Conservation (phyloP, 1,139 yeast genomes). For the Candida labiduridarum region DNA sequence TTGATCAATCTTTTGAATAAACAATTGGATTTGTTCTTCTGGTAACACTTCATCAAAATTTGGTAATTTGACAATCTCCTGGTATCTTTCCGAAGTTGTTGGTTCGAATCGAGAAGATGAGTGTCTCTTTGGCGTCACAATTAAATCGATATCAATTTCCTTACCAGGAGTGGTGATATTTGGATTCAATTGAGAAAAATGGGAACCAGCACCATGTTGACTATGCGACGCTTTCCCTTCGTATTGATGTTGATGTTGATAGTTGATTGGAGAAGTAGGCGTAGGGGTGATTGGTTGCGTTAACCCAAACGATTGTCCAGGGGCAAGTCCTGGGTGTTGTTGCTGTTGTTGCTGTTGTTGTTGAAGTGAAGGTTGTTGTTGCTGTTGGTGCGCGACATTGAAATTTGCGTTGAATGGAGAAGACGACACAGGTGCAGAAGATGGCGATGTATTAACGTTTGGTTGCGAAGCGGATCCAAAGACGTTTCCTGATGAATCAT, state of each 20-base stretch:
- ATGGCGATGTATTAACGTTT: slow-evolving; percentile 7
- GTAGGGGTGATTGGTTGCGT: slow-evolving; percentile 34
- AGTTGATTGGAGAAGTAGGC: slow-evolving; percentile 30
- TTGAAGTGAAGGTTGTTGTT: slow-evolving; percentile 14
- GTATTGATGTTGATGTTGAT: slow-evolving; percentile 6
- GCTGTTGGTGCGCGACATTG: slow-evolving; percentile 14
- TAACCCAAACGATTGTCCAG: slow-evolving; percentile 17
- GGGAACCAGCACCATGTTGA: slow-evolving; percentile 29
- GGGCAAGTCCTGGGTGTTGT: slow-evolving; percentile 8
- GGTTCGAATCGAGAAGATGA: slow-evolving; percentile 93
- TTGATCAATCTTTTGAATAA: slow-evolving; percentile 87
- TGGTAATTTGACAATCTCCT: slow-evolving; percentile 80
- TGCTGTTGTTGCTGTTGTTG: slow-evolving; percentile 13
- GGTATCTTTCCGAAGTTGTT: slow-evolving; percentile 59
- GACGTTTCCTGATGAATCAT: slow-evolving; percentile 13
- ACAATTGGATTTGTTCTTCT: slow-evolving; percentile 79
- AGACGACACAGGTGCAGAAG: slow-evolving; percentile 4
- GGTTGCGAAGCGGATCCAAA: slow-evolving; percentile 15
- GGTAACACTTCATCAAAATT: slow-evolving; percentile 88
- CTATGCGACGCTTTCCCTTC: slow-evolving; percentile 26
- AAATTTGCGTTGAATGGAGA: slow-evolving; percentile 1
- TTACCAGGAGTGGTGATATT: slow-evolving; percentile 48
- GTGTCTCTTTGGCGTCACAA: slow-evolving; percentile 82
- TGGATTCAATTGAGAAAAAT: slow-evolving; percentile 39
- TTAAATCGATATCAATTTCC: slow-evolving; percentile 51